Evolutionary conservation across 306 rosid species (phyloP), one percentile per base, ranked within the genome.

Genomic region (Hippophae rhamnoides): DNA sequence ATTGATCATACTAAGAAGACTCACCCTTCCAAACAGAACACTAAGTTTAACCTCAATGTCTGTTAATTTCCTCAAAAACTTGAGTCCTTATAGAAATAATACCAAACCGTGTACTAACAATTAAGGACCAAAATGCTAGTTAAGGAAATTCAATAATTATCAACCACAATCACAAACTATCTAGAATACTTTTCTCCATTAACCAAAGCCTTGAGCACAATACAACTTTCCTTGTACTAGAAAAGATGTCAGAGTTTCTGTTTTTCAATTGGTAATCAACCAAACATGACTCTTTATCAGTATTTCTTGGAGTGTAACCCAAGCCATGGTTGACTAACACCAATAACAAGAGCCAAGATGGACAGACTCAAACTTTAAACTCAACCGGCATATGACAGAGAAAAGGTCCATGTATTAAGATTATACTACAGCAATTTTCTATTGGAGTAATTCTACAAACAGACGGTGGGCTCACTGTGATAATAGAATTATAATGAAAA

Each of bases 151-250:
- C 7, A 40, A 57, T 43, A 59, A 63, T 58, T 50, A 65, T 43
- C 27, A 62, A 7, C 7, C 8, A 69, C 6, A 43, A 6, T 27
- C 8, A 13, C 9, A 8, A 47, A 47, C 50, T 47, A 6, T 47
- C 5, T 47, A 13, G 13, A 47, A 49, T 10, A 49, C 23, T 49
- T 5, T 12, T 40, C 60, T 56, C 47, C 63, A 68, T 60, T 65
- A 62, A 56, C 49, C 57, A 46, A 41, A 70, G 60, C 64, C 53
- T 62, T 44, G 77, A 58, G 67, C 66, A 13, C 12, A 68, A 52
- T 55, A 47, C 47, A 31, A 12, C 10, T 43, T 53, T 64, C 53
- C 56, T 57, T 43, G 54, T 48, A 43, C 47, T 45, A 43, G 38
- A 57, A 59, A 45, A 56, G 10, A 48, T 45, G 38, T 31, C 23